Base-by-base conservation (phyloP, 2,329 filamentous ascomycete species). In the Claviceps arundinis region DNA sequence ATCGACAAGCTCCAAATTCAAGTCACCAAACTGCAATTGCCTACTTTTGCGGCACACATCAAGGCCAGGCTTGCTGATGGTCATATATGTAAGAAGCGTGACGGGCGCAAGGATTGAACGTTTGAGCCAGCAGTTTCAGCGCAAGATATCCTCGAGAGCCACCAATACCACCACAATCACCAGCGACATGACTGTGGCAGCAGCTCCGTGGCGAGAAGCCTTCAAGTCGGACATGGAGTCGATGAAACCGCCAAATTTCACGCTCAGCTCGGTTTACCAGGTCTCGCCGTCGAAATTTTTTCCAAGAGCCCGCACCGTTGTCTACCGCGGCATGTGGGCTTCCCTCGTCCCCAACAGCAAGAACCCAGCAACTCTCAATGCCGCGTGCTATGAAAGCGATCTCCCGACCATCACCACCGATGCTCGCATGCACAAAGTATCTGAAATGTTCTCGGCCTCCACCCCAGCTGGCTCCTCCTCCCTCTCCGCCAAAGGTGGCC, bases 381-480 rank as follows among this genome's bases (percentile, higher is more conserved):
- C 86, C 4, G 59, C 70, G 30, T 48, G 67, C 1, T 95, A 80
- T 63, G 82, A 86, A 61, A 88, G 81, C 59, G 89, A 97, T 58
- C 71, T 91, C 59, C 78, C 85, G 3, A 84, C 85, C 1, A 84
- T 96, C 62, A 95, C 91, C 1, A 95, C 89, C 0, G 93, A 97
- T 66, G 80, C 80, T 8, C 80, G 91, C 46, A 95, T 94, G 88
- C 77, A 82, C 54, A 97, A 97, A 72, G 74, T 85, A 0, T 72
- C 73, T 2, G 84, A 96, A 66, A 68, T 97, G 3, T 79, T 69
- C 5, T 5, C 74, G 69, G 74, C 40, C 69, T 71, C 60, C 71
- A 73, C 48, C 64, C 16, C 57, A 72, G 30, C 30, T 16, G 46
- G 19, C 2, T 24, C 34, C 46, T n/a, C 16, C 7, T 6, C 2